Evolutionary conservation across 148 eudicot species (phyloP), one percentile per base, ranked within the genome.

Genomic region (Camellia lanceoleosa): DNA sequence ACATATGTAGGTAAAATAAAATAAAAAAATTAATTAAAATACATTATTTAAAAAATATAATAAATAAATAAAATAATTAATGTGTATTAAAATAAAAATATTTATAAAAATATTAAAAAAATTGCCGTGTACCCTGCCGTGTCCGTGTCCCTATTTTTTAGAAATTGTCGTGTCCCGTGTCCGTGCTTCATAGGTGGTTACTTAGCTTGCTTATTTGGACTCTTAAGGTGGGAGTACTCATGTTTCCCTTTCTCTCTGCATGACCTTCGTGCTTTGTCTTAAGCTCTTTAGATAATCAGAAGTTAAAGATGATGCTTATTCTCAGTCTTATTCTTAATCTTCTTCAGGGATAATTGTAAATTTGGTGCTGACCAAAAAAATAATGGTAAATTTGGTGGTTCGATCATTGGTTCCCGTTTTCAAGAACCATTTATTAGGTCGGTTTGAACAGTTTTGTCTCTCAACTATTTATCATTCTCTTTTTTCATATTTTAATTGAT

Each of bases 401-500:
- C 77, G 30, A 55, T n/a, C 5, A 49, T 51, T 62, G 67, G 73
- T 55, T 67, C 81, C 78, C 68, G 51, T 72, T 47, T 73, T 82
- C 73, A 78, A 64, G 81, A 78, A 44, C 68, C 72, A 74, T 51
- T 23, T 38, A 43, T 78, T 55, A 78, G 81, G 84, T 82, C 20
- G 73, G 55, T 73, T 51, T 65, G 20, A 73, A 71, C 60, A 76
- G 68, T 43, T 81, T 38, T 38, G 2, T 52, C 70, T 77, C n/a
- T n/a, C 38, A 30, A 30, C 38, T 30, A 30, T 30, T 30, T 30
- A 7, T 20, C 13, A 51, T 38, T 60, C 56, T 79, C 42, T 46
- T 74, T 52, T 65, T 5, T 82, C 77, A 63, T 13, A 47, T 16
- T 71, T 70, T 73, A 19, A 66, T 73, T 80, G 54, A 55, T 62